Conservation (phyloP, 1,284 basidiomycete species). For the Heterobasidion irregulare region DNA sequence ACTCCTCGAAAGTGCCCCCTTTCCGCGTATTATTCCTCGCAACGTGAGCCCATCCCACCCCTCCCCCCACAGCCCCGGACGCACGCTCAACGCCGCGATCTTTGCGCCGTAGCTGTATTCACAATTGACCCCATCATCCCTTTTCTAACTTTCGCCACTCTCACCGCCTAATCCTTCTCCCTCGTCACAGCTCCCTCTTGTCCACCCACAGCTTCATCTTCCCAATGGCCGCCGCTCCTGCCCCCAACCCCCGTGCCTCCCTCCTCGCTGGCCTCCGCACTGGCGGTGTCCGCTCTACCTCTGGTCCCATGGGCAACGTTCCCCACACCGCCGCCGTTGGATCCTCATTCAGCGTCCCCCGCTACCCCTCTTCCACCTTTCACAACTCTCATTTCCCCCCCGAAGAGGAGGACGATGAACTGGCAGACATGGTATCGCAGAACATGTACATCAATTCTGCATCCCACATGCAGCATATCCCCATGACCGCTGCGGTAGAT, state of each 20-base stretch:
- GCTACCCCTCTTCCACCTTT: constrained; percentile 32
- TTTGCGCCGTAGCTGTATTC: constrained; percentile 12
- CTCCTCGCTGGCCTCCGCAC: constrained; percentile 80
- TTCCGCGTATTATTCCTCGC: constrained; percentile 1
- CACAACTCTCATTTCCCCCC: constrained; percentile 33
- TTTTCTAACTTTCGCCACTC: constrained; percentile 8
- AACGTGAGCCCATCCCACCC: neutral
- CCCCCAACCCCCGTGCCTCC: constrained; percentile 63
- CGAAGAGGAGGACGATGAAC: constrained; percentile 51
- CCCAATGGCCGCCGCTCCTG: constrained; percentile 49
- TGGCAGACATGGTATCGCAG: constrained; percentile 46
- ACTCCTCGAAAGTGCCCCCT: neutral
- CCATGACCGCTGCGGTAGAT: constrained; percentile 66
- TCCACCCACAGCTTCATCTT: constrained; percentile 18
- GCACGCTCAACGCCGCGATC: neutral
- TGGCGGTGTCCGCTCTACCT: constrained; percentile 70
- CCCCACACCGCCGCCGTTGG: constrained; percentile 65
- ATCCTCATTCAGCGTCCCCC: constrained; percentile 52
- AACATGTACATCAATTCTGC: constrained; percentile 25
- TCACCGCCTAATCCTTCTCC: constrained; percentile 8
- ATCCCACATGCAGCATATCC: constrained; percentile 31
- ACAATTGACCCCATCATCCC: constrained; percentile 10
- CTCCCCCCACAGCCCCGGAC: neutral
- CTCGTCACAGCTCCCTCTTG: constrained; percentile 10
- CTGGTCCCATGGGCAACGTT: constrained; percentile 25